Percentiles rank a stretch among this genome's conserved stretches.
These are phyloP conservation scores for Pisolithus microcarpus DNA, from an alignment of 768 basidiomycete species.

Conservation along the genomic window DNA sequence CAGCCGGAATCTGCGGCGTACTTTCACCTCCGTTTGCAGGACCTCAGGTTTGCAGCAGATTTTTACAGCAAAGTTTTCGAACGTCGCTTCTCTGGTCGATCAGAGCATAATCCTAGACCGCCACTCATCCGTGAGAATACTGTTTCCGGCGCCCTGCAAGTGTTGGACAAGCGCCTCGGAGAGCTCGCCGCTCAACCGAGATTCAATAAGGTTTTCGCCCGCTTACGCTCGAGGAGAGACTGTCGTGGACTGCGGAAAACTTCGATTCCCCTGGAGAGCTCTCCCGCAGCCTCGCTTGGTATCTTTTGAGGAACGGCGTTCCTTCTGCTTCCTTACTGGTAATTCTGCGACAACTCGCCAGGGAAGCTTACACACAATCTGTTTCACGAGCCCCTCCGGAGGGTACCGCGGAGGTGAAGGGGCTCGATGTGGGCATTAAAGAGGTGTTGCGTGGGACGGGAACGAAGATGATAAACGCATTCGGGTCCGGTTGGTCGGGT, in stretches of 20 bases:
- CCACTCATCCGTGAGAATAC: slow-evolving; percentile 70
- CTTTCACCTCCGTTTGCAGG: slow-evolving; percentile 64
- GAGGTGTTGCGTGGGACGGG: slow-evolving; percentile 86
- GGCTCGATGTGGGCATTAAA: slow-evolving; percentile 57
- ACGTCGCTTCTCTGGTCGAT: slow-evolving; percentile 63
- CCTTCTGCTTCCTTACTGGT: slow-evolving; percentile 63
- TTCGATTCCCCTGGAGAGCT: slow-evolving; percentile 10
- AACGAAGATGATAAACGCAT: slow-evolving; percentile 62
- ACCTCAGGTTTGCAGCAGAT: slow-evolving; percentile 65
- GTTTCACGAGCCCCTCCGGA: slow-evolving; percentile 41
- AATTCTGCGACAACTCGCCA: slow-evolving; percentile 54
- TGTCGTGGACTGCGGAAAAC: slow-evolving; percentile 17
- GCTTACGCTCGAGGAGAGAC: slow-evolving; percentile 54
- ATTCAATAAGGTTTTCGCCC: slow-evolving; percentile 32
- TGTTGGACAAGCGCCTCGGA: slow-evolving; percentile 53
- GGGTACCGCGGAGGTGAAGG: slow-evolving; percentile 35
- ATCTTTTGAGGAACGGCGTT: slow-evolving; percentile 60
- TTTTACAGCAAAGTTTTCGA: slow-evolving; percentile 75
- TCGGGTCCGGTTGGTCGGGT: slow-evolving; percentile 70
- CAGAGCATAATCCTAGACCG: slow-evolving; percentile 57
- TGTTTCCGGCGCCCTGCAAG: slow-evolving; percentile 56
- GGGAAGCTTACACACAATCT: slow-evolving; percentile 56
- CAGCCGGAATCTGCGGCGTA: slow-evolving; percentile 51
- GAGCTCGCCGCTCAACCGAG: slow-evolving; percentile 21
- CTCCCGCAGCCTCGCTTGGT: slow-evolving; percentile 55